Conservation (phyloP, 352 stramenopile genomes). For the Phytophthora meadii region DNA sequence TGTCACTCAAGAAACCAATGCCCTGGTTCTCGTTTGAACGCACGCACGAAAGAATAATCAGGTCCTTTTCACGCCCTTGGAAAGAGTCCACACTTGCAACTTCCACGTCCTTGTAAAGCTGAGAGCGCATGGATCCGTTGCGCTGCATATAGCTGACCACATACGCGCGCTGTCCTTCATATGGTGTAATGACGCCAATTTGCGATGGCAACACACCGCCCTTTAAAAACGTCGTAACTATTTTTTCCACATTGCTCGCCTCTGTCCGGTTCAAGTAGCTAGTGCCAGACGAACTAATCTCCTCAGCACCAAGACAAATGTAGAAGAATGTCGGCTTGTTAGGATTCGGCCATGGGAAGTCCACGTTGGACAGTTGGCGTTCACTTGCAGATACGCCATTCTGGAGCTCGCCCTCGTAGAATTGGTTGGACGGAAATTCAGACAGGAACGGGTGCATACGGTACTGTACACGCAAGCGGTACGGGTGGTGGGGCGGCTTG, state of each 20-base stretch:
- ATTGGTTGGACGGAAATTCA: conserved; percentile 99
- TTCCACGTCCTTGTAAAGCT: conserved; percentile 98
- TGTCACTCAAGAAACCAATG: conserved; percentile 99
- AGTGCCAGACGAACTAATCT: conserved; percentile 97
- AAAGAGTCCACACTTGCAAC: conserved; percentile 99
- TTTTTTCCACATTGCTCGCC: conserved; percentile 98
- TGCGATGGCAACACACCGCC: conserved; percentile 90
- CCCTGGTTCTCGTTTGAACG: conserved; percentile 99
- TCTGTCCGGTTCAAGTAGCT: conserved; percentile 99
- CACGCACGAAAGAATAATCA: conserved; percentile 98
- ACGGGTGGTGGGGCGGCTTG: conserved; percentile 90
- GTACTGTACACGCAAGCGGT: conserved; percentile 99
- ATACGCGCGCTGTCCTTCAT: conserved; percentile 98
- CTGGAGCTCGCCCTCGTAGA: conserved; percentile 99
- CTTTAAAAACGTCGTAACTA: conserved; percentile 97
- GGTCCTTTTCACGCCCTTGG: conserved; percentile 99
- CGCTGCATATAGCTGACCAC: conserved; percentile 98
- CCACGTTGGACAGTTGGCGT: conserved; percentile 83
- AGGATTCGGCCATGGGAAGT: conserved; percentile 98
- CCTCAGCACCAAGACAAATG: conserved; percentile 95
- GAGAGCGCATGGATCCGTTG: conserved; percentile 92
- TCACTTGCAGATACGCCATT: conserved; percentile 98
- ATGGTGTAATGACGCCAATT: conserved; percentile 98
- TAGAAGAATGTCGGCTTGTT: conserved; percentile 99
- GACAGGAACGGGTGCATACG: conserved; percentile 99